Base-by-base conservation (phyloP, 306 rosid species). In the Rosa lucieae region DNA sequence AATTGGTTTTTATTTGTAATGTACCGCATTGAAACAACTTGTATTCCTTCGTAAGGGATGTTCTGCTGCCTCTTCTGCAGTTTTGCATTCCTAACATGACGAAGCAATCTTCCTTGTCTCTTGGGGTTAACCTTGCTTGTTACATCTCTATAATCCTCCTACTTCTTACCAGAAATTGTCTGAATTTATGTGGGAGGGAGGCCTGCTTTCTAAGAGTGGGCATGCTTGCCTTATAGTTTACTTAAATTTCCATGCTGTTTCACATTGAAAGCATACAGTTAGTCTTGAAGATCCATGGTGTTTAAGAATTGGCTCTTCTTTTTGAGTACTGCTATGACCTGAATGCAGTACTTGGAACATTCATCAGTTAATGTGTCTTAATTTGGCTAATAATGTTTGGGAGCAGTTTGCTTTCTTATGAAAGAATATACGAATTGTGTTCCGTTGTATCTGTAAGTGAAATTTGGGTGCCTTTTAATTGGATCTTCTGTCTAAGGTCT, bases 21-120 rank as follows among this genome's bases (percentile, higher is more conserved):
- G 52, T n/a, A 20, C 0, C 1, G n/a, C 52, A 10, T 68, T 9
- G 13, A 11, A 44, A 40, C 51, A 68, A 35, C 52, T 2, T 8
- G 0, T 39, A 14, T 44, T 67, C 48, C 13, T 68, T 5, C 17
- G 1, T 5, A 10, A 37, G 17, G 29, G 52, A 20, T 5, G 52
- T 10, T 21, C 35, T 68, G 73, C 13, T 20, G 73, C 51, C 47
- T 68, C 32, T 68, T 68, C 51, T 35, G 70, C n/a, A n/a, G 72
- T n/a, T 37, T 0, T 35, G 47, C 8, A 47, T 20, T 66, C 11
- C 42, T 62, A 9, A 26, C 37, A 29, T 62, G 68, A 62, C 29
- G 67, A 61, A 62, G 42, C 20, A 4, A 13, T 62, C 14, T 66
- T 35, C 49, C 46, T 23, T 42, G 8, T 11, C 52, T 17, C 52